Base-by-base conservation (phyloP, 2,329 filamentous ascomycete genomes). In the Aspergillus japonicus region DNA sequence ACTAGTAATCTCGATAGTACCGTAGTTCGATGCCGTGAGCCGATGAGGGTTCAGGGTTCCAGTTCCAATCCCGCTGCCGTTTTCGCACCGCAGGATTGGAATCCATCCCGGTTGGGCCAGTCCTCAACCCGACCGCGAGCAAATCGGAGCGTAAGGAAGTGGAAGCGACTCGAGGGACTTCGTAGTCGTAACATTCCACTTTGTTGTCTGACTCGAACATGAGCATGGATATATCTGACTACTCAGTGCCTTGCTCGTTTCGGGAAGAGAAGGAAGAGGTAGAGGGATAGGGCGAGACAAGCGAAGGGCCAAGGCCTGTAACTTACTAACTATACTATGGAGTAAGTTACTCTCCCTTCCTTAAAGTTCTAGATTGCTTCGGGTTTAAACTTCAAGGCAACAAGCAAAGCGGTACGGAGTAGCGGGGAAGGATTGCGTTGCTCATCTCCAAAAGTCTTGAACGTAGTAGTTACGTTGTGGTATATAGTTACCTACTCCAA, bases 71-170 rank as follows among this genome's bases (percentile, higher is more conserved):
- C 7, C 29, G 44, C 24, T 53, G n/a, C 42, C 42, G 26, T 48
- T 35, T 29, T 19, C 35, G 26, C 47, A 54, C 16, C 35, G 26
- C 47, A 54, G 53, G 55, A 52, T 39, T 35, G 29, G 50, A 47
- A 47, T 24, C 31, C 35, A 53, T 49, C 44, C 47, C 42, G 47
- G 8, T 59, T 35, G 47, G 21, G 35, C 48, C 14, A 58, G 49
- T 58, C 52, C 48, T 35, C 52, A 48, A 52, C 50, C 16, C 11
- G 44, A 21, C 24, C 47, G 16, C 33, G 29, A 62, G 53, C 60
- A 59, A 62, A 62, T 62, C 60, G 61, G 58, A 60, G 54, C 56
- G 57, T 57, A 59, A 51, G 54, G 58, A 58, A 56, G 26, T 44
- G 48, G 55, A 56, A 53, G 26, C 51, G 48, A 24, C 50, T 24